Conservation (phyloP, 140 eudicot species). For the Stevia rebaudiana region DNA sequence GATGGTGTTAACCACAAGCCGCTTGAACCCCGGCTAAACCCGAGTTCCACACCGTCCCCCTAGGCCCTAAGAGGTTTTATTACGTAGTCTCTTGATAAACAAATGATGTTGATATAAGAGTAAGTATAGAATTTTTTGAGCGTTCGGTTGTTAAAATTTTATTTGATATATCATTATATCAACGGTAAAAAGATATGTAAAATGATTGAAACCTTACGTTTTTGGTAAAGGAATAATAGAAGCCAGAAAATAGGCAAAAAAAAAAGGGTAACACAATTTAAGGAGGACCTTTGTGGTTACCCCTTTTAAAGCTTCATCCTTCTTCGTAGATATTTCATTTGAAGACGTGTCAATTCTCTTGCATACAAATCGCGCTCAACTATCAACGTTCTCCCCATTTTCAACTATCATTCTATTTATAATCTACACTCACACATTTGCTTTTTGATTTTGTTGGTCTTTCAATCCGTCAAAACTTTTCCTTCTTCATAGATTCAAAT, state of each 20-base stretch:
- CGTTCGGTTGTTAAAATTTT: no score
- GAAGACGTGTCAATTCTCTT: slow-evolving; percentile 9
- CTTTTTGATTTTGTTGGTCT: slow-evolving; percentile 7
- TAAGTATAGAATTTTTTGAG: no score
- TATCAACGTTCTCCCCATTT: background rate
- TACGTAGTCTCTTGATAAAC: no score
- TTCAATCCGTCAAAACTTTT: background rate
- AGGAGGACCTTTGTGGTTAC: slow-evolving; percentile 20
- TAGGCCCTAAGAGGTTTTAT: no score
- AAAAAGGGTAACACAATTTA: slow-evolving; percentile 25
- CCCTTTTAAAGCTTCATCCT: slow-evolving; percentile 27
- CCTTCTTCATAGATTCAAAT: slow-evolving; percentile 3
- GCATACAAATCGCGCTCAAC: slow-evolving; percentile 27
- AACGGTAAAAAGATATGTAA: slow-evolving; percentile 1
- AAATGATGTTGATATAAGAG: no score
- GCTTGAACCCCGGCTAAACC: no score
- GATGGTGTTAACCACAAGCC: no score
- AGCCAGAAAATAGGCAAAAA: slow-evolving; percentile 25
- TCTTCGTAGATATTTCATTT: slow-evolving; percentile 18
- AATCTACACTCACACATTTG: slow-evolving; percentile 9
- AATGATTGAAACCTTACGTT: background rate
- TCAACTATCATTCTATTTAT: slow-evolving; percentile 18
- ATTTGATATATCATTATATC: no score
- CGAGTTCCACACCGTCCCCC: no score
- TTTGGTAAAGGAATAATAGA: background rate